Conservation (phyloP, 805 yeast genomes). For the Candida pini region DNA sequence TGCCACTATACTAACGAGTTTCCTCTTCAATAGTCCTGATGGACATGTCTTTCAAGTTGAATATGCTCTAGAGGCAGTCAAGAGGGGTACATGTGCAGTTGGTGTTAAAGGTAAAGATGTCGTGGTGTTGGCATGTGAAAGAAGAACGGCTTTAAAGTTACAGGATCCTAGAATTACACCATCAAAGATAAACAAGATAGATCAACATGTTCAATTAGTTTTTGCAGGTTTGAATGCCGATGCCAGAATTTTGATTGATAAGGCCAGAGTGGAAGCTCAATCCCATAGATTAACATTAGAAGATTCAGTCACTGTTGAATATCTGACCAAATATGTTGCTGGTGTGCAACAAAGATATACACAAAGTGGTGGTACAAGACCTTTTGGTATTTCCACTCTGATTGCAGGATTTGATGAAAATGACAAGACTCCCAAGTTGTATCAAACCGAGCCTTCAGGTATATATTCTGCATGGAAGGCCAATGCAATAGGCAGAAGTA, state of each 20-base stretch:
- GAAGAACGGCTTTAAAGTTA: slow-evolving; percentile 88
- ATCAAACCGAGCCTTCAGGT: slow-evolving; percentile 96
- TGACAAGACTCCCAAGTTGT: slow-evolving; percentile 74
- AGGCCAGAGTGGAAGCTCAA: slow-evolving; percentile 95
- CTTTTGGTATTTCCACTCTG: slow-evolving; percentile 92
- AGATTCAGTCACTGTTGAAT: slow-evolving; percentile 88
- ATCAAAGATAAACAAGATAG: slow-evolving; percentile 85
- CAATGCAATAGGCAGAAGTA: slow-evolving; percentile 90
- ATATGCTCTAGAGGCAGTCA: slow-evolving; percentile 95
- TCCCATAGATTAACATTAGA: slow-evolving; percentile 90
- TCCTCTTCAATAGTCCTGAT: slow-evolving; percentile 75
- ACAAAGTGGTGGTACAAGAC: slow-evolving; percentile 97
- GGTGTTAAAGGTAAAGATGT: slow-evolving; percentile 88
- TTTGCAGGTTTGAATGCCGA: slow-evolving; percentile 99
- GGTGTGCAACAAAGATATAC: slow-evolving; percentile 96
- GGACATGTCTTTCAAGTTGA: slow-evolving; percentile 99
- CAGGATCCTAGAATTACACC: slow-evolving; percentile 98
- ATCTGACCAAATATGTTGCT: slow-evolving; percentile 91
- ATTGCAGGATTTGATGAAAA: slow-evolving; percentile 93
- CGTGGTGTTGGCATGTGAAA: slow-evolving; percentile 94
- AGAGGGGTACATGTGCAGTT: slow-evolving; percentile 96
- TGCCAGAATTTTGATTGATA: slow-evolving; percentile 89
- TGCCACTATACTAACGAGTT: not conserved
- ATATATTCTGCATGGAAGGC: slow-evolving; percentile 98
- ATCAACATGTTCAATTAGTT: slow-evolving; percentile 84